Base-by-base conservation (phyloP, 805 yeast species). In the Geotrichum ghanense region DNA sequence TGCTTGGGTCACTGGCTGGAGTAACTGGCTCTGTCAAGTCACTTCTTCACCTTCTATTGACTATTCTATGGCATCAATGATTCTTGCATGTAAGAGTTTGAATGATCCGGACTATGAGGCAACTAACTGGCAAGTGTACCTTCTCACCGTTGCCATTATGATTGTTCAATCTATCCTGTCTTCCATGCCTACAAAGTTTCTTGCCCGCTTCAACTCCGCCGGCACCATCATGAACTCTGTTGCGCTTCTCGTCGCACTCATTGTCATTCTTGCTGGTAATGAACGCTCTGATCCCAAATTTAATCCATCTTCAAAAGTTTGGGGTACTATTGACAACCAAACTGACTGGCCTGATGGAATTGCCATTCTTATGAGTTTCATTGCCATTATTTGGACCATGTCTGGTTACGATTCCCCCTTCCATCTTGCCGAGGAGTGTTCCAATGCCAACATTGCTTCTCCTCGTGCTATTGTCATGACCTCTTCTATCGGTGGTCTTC, bases 401-500 rank as follows among this genome's bases (percentile, higher is more conserved):
- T 73, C 81, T 41, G 87, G 86, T 21, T 82, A 78, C 57, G 87
- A 81, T 58, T 76, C 83, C 20, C 83, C 87, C 0, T 81, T 80
- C 67, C 87, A 82, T 56, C 66, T 81, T 50, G 71, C 83, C n/a
- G 89, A 81, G 63, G 88, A 81, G 56, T 75, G 81, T 53, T 64
- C 78, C 44, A 79, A 80, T 57, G 83, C 85, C 4, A 65, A 74
- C 27, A 62, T 67, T 12, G 83, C 83, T 3, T 78, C 81, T 7
- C 86, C 87, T n/a, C 69, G 71, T 49, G 83, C 84, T 23, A 79
- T 80, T 53, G 76, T 78, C 19, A 61, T 78, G 61, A 78, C 83
- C 16, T 69, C 79, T 6, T 56, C 70, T 10, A 62, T 70, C 42
- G 81, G 83, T 43, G 82, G 81, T 41, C 26, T 67, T 7, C 55